Conservation (phyloP, 306 rosid genomes). For the Betula pendula region DNA sequence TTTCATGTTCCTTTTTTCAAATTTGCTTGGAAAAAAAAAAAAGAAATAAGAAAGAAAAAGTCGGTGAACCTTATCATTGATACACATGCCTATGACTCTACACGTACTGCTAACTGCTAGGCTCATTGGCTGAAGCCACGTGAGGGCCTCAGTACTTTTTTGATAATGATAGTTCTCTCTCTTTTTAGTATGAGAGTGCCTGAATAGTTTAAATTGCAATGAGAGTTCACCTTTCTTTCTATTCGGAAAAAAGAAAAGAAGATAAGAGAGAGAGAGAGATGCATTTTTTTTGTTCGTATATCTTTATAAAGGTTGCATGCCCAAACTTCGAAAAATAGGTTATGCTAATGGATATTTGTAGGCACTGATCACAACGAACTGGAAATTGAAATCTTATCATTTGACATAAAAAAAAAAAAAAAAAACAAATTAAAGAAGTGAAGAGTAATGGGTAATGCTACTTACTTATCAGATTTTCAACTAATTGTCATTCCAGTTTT, state of each 20-base stretch:
- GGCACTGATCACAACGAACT: conserved; percentile 3
- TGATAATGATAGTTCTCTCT: not conserved
- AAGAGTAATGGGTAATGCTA: too few species aligned
- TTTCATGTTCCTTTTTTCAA: too few species aligned
- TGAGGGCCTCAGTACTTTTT: not conserved
- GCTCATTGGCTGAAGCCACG: not conserved
- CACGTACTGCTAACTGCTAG: not conserved
- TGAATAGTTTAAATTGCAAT: not conserved
- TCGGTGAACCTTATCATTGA: not conserved
- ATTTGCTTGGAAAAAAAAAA: too few species aligned
- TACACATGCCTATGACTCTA: not conserved
- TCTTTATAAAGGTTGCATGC: not conserved
- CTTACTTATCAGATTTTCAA: too few species aligned
- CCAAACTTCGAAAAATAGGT: not conserved
- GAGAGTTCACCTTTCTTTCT: not conserved
- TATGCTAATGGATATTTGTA: not conserved
- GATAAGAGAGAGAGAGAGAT: not conserved
- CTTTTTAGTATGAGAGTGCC: not conserved
- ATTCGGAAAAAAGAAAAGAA: not conserved
- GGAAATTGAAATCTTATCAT: not conserved
- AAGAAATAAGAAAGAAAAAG: too few species aligned
- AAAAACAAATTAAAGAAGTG: not conserved
- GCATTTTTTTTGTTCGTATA: not conserved
- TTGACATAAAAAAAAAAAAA: not conserved
- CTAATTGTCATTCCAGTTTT: too few species aligned